Evolutionary conservation across 2,329 filamentous ascomycete species (phyloP).

Genomic region (Aspergillus spinulosporus): DNA sequence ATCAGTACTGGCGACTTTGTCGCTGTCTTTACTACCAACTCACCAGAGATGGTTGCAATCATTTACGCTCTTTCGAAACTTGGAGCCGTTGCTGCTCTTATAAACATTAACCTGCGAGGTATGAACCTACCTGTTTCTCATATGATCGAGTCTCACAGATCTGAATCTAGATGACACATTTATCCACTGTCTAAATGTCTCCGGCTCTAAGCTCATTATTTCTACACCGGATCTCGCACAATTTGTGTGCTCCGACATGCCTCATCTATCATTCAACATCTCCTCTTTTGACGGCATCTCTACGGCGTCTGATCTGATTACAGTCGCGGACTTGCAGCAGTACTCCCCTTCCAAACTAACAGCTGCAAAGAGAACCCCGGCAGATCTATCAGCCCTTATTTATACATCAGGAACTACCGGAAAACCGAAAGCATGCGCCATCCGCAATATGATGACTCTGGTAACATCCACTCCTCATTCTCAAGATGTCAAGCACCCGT

Average conservation of each 20-base stretch:
- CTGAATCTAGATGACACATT: constrained; percentile 44
- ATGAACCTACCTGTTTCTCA: constrained; percentile 9
- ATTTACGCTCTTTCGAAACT: constrained; percentile 50
- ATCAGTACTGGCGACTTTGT: constrained; percentile 45
- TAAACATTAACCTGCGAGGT: constrained; percentile 52
- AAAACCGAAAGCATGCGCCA: constrained; percentile 48
- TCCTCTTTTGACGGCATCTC: constrained; percentile 37
- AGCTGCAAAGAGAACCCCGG: constrained; percentile 35
- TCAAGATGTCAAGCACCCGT: constrained; percentile 37
- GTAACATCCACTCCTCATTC: constrained; percentile 40
- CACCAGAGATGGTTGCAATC: constrained; percentile 50
- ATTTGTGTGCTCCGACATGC: constrained; percentile 35
- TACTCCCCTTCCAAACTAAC: constrained; percentile 25
- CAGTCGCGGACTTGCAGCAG: constrained; percentile 28
- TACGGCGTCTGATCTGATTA: constrained; percentile 28
- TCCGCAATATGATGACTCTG: constrained; percentile 42
- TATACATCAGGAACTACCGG: constrained; percentile 54
- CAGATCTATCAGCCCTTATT: constrained; percentile 43
- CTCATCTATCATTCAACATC: constrained; percentile 41
- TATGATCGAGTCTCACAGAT: not conserved
- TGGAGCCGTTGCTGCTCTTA: constrained; percentile 47
- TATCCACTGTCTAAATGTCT: constrained; percentile 47
- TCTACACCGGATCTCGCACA: constrained; percentile 48
- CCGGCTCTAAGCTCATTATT: constrained; percentile 43
- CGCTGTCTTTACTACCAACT: constrained; percentile 51